phyloP scores from a whole-genome alignment of 2,329 filamentous ascomycete species.

The Epichloe coenophiala region DNA sequence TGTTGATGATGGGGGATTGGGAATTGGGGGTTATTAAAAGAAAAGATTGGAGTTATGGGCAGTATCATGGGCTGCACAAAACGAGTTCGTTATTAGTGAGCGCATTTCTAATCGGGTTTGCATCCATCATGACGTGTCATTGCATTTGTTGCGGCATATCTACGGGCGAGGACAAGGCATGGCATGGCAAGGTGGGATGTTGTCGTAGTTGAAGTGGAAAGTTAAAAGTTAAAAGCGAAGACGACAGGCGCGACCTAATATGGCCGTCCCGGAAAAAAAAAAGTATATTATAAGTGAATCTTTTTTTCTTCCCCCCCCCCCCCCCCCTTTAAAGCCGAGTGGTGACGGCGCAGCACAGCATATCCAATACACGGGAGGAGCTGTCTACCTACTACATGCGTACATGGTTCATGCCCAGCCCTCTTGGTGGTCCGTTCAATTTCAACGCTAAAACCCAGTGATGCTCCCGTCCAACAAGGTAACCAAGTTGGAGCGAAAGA shows the following conservation, averaged over 20 bases:
- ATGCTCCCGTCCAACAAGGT: not conserved
- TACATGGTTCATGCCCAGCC: too few species aligned
- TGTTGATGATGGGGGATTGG: not conserved
- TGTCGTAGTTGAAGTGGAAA: not conserved
- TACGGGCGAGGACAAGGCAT: not conserved
- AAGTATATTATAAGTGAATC: not conserved
- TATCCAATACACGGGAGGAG: too few species aligned
- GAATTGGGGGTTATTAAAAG: not conserved
- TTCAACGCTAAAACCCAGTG: conserved; percentile 1
- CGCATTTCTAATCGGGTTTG: not conserved
- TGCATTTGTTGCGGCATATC: not conserved
- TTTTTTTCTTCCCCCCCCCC: fast-evolving
- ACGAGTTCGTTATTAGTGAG: not conserved
- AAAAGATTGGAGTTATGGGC: conserved; percentile 1
- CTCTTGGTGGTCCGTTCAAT: not conserved
- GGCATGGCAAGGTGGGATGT: not conserved
- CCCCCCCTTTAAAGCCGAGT: not conserved
- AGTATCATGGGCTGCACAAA: not conserved
- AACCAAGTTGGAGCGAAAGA: not conserved
- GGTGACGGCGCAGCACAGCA: not conserved
- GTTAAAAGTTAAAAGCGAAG: not conserved
- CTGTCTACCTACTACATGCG: too few species aligned
- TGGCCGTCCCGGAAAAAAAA: not conserved
- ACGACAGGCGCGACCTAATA: not conserved
- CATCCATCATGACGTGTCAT: not conserved